Evolutionary conservation across 192 early-diverging fungal species (phyloP), one percentile per base, ranked within the genome.

Genomic region (Backusella tuberculispora): DNA sequence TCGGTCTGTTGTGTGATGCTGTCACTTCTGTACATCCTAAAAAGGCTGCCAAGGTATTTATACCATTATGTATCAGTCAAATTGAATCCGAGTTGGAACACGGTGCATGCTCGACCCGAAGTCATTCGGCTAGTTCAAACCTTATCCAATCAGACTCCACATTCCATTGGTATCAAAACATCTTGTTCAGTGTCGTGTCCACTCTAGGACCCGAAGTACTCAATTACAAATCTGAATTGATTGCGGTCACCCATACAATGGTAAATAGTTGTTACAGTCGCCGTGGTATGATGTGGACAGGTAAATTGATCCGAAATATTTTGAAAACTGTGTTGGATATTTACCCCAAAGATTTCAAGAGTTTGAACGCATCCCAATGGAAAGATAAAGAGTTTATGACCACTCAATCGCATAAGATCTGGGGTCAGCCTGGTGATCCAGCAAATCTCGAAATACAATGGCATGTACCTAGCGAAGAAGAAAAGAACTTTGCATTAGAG

Each of bases 81-180:
- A 95, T 95, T 46, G 63, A 81, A 26, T 78, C 71, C 9, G 94
- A 95, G 71, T 69, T 95, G 40, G 81, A 87, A 42, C 83, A 89
- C 29, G 91, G 89, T 15, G 94, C 93, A 38, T 78, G 83, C 3
- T 84, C 89, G 0, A 78, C 78, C 5, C 84, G 86, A 14, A 83
- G 87, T 0, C 74, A 83, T 46, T 74, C 83, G 14, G 74, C 80
- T 46, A 69, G 68, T 15, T 88, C 83, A 3, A 83, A 81, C 10
- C 76, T 75, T 42, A 76, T 76, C 43, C 83, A 77, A 76, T 87
- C 88, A 5, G 92, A 92, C 75, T 81, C 92, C 0, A 87, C 83
- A 9, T 76, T 95, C 34, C 94, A 96, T 76, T 96, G 94, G 89
- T 88, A 90, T 72, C 94, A 96, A 65, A 81, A 76, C 19, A 88